Evolutionary conservation across 2,329 filamentous ascomycete species (phyloP).

Genomic region (Dryadomyces quercus-mongolicae): DNA sequence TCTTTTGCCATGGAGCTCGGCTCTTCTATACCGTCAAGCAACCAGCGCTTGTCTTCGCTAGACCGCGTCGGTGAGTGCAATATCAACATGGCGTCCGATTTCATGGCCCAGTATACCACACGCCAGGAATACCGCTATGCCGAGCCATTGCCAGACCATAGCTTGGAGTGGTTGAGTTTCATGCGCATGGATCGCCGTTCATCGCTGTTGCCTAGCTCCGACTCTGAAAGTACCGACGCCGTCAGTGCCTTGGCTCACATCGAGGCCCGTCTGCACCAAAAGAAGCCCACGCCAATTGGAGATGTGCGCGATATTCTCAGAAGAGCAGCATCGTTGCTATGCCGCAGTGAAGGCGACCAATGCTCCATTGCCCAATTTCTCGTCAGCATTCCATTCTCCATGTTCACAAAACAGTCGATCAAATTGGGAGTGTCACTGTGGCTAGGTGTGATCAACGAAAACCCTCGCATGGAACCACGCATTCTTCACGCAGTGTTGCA

Average conservation of each 20-base stretch:
- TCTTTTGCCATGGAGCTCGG: conserved; percentile 94
- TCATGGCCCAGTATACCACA: conserved; percentile 93
- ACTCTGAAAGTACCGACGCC: conserved; percentile 44
- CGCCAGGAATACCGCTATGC: conserved; percentile 90
- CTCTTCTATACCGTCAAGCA: conserved; percentile 69
- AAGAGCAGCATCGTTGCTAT: conserved; percentile 76
- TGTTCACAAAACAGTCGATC: conserved; percentile 92
- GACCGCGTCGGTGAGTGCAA: conserved; percentile 60
- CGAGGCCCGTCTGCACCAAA: conserved; percentile 55
- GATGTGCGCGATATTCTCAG: conserved; percentile 75
- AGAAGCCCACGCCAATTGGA: conserved; percentile 56
- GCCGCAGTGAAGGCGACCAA: conserved; percentile 62
- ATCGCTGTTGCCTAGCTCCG: conserved; percentile 38
- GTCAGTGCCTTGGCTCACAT: conserved; percentile 59
- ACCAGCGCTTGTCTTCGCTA: conserved; percentile 75
- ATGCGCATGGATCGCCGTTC: conserved; percentile 39
- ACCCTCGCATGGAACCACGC: conserved; percentile 74
- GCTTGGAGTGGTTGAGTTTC: conserved; percentile 51
- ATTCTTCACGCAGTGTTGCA: conserved; percentile 79
- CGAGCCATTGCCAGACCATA: conserved; percentile 59
- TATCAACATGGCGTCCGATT: conserved; percentile 89
- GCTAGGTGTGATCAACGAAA: conserved; percentile 95
- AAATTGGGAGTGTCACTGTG: conserved; percentile 92
- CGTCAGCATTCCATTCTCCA: conserved; percentile 81
- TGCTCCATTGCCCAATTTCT: conserved; percentile 74